These are phyloP conservation scores for Colletotrichum euphorbiae DNA, from an alignment of 2,329 filamentous ascomycete species.

Conservation along the genomic window DNA sequence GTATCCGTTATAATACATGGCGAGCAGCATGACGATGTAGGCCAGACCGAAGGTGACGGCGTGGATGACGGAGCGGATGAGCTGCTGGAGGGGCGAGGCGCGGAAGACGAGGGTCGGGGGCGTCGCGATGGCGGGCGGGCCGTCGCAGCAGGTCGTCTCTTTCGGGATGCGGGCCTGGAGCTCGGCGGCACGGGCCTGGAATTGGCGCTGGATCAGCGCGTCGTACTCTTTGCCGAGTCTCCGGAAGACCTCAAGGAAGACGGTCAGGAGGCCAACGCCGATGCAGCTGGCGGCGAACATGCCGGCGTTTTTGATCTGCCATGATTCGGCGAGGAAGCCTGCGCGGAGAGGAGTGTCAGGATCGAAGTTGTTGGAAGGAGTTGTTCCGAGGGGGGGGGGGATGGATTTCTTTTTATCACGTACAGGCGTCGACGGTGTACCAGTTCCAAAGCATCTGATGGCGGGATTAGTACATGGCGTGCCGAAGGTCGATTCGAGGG, in stretches of 20 bases:
- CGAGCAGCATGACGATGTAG: slow-evolving; percentile 58
- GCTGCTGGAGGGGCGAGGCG: slow-evolving; percentile 54
- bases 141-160: slow-evolving; percentile 34
- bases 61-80: slow-evolving; percentile 53
- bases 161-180: slow-evolving; percentile 41
- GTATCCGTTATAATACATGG: slow-evolving; percentile 60
- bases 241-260: slow-evolving; percentile 54
- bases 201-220: slow-evolving; percentile 52
- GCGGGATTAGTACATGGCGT: background rate
- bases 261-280: slow-evolving; percentile 54
- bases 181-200: slow-evolving; percentile 50
- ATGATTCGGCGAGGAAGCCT: slow-evolving; percentile 54
- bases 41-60: slow-evolving; percentile 55
- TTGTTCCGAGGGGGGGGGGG: no score
- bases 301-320: slow-evolving; percentile 54
- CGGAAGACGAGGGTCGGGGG: slow-evolving; percentile 49
- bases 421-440: slow-evolving; percentile 55
- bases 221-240: slow-evolving; percentile 57
- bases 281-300: slow-evolving; percentile 58
- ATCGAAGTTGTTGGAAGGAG: no score
- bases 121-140: slow-evolving; percentile 32
- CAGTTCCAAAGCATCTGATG: slow-evolving; percentile 61
- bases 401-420: slow-evolving; percentile 9
- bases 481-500: no score
- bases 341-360: background rate